Evolutionary conservation across 176 grass and related monocot species (phyloP).

Genomic region (Alloteropsis semialata): DNA sequence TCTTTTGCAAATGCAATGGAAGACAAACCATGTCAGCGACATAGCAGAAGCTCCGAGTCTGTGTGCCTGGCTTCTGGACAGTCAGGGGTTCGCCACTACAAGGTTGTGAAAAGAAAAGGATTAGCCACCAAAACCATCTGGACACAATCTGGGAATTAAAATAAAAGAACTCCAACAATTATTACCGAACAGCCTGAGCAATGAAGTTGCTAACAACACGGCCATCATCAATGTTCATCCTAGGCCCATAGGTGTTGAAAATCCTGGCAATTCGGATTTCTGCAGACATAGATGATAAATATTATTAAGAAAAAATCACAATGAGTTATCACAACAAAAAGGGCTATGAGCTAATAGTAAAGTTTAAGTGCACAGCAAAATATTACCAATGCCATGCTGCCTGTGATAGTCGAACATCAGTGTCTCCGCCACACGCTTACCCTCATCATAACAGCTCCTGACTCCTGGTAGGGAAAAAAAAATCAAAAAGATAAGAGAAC

Average conservation of each 20-base stretch:
- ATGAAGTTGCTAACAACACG: constrained; percentile 99
- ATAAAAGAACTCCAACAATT: constrained; percentile 21
- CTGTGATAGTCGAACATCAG: constrained; percentile 99
- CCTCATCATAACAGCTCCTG: constrained; percentile 99
- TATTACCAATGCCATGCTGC: constrained; percentile 94
- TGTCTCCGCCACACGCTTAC: constrained; percentile 98
- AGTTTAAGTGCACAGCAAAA: constrained; percentile 23
- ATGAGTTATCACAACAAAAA: constrained; percentile 3
- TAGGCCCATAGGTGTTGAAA: constrained; percentile 99
- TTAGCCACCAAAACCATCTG: constrained; percentile 17
- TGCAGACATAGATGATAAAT: constrained; percentile 33
- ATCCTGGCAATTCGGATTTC: constrained; percentile 99
- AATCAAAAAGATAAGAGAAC: constrained; percentile 5
- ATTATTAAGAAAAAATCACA: constrained; percentile 1
- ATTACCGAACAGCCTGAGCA: constrained; percentile 98
- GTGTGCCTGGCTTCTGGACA: constrained; percentile 97
- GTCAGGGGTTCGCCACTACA: constrained; percentile 82
- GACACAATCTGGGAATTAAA: background rate
- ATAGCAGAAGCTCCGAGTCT: constrained; percentile 99
- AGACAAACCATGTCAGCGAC: constrained; percentile 88
- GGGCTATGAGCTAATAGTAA: background rate
- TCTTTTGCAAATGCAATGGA: background rate
- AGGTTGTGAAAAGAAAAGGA: constrained; percentile 32
- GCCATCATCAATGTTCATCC: constrained; percentile 99
- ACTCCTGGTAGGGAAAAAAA: constrained; percentile 61